phyloP scores from a whole-genome alignment of 2,329 filamentous ascomycete genomes.

The Aureobasidium sp. region DNA sequence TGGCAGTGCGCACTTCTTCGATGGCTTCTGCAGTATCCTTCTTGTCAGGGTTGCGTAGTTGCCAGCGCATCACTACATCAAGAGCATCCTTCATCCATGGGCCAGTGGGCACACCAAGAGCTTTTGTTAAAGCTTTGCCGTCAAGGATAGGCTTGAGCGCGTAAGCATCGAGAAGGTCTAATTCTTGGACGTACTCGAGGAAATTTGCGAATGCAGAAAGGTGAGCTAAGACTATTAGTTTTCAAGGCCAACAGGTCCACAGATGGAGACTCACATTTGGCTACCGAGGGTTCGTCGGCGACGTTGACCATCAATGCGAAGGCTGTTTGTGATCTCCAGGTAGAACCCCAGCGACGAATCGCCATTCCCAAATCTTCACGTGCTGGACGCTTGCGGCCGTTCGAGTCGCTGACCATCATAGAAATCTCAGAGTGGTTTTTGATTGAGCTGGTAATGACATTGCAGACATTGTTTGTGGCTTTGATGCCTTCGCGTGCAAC shows the following conservation, averaged over 20 bases:
- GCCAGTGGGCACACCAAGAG: conserved; percentile 61
- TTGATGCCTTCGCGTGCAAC: conserved; percentile 73
- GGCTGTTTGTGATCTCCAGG: conserved; percentile 66
- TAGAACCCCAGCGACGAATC: conserved; percentile 63
- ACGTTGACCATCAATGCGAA: conserved; percentile 62
- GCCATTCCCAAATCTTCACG: conserved; percentile 66
- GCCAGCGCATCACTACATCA: conserved; percentile 78
- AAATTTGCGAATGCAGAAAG: conserved; percentile 48
- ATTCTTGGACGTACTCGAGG: conserved; percentile 43
- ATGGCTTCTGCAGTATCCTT: conserved; percentile 48
- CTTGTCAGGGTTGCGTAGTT: conserved; percentile 67
- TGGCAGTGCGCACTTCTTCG: conserved; percentile 35
- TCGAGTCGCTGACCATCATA: conserved; percentile 47
- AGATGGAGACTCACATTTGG: conserved; percentile 34
- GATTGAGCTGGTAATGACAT: conserved; percentile 58
- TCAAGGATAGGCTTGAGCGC: conserved; percentile 53
- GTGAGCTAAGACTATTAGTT: conserved; percentile 30
- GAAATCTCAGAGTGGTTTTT: conserved; percentile 59
- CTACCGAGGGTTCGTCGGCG: conserved; percentile 31
- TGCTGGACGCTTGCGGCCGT: conserved; percentile 41
- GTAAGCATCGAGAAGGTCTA: conserved; percentile 46
- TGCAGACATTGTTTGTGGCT: conserved; percentile 66
- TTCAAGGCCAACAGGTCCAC: background rate
- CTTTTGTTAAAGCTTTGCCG: conserved; percentile 63
- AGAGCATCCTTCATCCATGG: conserved; percentile 79